These are phyloP conservation scores for Suillus cothurnatus DNA, from an alignment of 768 basidiomycete genomes.

Conservation along the genomic window DNA sequence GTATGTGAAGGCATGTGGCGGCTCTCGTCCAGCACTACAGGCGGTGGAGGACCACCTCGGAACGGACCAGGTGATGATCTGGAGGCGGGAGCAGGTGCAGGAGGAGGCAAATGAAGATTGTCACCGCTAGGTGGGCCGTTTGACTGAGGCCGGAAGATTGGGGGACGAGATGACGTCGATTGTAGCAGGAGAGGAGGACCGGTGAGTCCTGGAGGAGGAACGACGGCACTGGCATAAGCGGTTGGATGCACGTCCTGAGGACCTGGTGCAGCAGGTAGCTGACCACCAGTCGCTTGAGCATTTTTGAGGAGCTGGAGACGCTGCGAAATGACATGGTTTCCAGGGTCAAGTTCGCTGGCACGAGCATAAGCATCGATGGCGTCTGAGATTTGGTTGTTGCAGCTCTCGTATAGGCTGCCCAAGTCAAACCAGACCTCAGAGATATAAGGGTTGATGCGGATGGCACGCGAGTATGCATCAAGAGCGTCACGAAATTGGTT, in stretches of 20 bases:
- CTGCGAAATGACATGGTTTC: constrained; percentile 79
- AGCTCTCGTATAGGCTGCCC: constrained; percentile 94
- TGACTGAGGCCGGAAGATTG: constrained; percentile 67
- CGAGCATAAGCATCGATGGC: constrained; percentile 98
- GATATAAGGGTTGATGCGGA: constrained; percentile 98
- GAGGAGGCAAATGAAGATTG: constrained; percentile 56
- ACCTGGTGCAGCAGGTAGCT: constrained; percentile 84
- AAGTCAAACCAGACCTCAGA: constrained; percentile 84
- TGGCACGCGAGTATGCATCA: constrained; percentile 98
- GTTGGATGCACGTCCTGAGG: constrained; percentile 97
- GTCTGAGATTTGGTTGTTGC: constrained; percentile 98
- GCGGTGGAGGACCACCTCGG: constrained; percentile 81
- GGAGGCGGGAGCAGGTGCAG: constrained; percentile 48
- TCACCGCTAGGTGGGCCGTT: constrained; percentile 50
- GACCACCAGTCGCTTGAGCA: constrained; percentile 73
- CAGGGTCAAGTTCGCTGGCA: constrained; percentile 91
- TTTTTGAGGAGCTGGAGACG: constrained; percentile 77
- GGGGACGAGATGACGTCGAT: constrained; percentile 44
- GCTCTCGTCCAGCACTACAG: constrained; percentile 75
- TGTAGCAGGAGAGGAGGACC: constrained; percentile 71
- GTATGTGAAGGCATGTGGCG: constrained; percentile 70
- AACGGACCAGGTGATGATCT: constrained; percentile 74
- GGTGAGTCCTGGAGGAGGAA: constrained; percentile 67
- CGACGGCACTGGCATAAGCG: constrained; percentile 81
- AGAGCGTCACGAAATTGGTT: constrained; percentile 99